Base-by-base conservation (phyloP, 805 yeast species). In the Saturnispora ahearnii region DNA sequence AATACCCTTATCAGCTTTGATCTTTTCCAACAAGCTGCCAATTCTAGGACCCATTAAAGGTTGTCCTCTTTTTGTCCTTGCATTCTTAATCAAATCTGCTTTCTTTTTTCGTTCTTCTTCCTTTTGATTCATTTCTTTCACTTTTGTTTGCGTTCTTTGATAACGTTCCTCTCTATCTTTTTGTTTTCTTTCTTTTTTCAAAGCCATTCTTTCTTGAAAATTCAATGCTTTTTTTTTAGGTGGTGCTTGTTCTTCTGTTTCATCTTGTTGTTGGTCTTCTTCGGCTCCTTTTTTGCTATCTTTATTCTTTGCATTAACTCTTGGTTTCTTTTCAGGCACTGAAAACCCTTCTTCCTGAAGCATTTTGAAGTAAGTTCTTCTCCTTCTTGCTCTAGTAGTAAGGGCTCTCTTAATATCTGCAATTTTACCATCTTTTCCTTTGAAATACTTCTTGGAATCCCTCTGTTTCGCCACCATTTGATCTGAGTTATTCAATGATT, bases 11-110 rank as follows among this genome's bases (percentile, higher is more conserved):
- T 52, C 53, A n/a, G 51, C 55, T 60, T 78, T 81, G 53, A 90
- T 86, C 64, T 88, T 87, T 48, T 84, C 93, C 45, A 90, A 71
- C 41, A 90, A 69, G 57, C 80, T 78, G 50, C 79, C 82, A 51
- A 90, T 87, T 65, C 95, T 78, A 13, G 96, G 95, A 0, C 88
- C 96, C 91, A 90, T 87, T 42, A 78, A 66, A 2, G 97, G 97
- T 64, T 90, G 98, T 0, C 98, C 98, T 3, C 70, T 62, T 58
- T 73, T 72, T 1, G 96, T 90, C 53, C 71, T 81, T 7, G 68
- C 57, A 51, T 74, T 71, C 8, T 72, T 67, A 46, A 82, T 57
- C 22, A 59, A 62, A 36, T 59, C 58, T 29, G 74, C 69, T 56
- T 74, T 76, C 32, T 58, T 68, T 61, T 70, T 76, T 58, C 76